Evolutionary conservation across 305 asterid genomes (phyloP).

Genomic region (Rubia tinctorum): DNA sequence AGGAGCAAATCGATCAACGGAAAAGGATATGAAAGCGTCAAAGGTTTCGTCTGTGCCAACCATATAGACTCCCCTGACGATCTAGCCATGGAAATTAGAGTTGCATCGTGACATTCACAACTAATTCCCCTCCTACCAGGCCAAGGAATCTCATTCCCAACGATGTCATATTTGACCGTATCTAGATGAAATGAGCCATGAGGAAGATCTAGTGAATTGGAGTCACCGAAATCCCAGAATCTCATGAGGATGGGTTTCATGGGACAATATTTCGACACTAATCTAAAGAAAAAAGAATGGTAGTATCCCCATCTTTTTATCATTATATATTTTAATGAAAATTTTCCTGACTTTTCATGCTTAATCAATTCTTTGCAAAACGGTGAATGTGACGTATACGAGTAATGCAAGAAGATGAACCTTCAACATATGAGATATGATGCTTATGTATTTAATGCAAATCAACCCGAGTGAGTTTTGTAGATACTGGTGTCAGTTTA

Average conservation of each 20-base stretch:
- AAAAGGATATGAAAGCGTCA: too few relatives aligned
- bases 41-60: too few relatives aligned
- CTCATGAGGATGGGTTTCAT: slow-evolving; percentile 79
- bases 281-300: slow-evolving; percentile 66
- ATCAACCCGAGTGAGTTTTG: slow-evolving; percentile 47
- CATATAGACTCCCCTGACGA: not conserved
- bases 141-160: slow-evolving; percentile 9
- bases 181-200: slow-evolving; percentile 31
- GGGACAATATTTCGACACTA: slow-evolving; percentile 67
- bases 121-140: not conserved
- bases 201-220: not conserved
- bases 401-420: slow-evolving; percentile 41
- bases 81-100: slow-evolving; percentile 34
- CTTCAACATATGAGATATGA: slow-evolving; percentile 60
- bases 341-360: not conserved
- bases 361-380: not conserved
- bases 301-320: slow-evolving; percentile 8
- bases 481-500: not conserved
- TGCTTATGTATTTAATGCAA: slow-evolving; percentile 57
- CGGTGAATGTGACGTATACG: slow-evolving; percentile 77
- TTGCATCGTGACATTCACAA: not conserved
- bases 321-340: not conserved
- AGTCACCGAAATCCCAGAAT: slow-evolving; percentile 13
- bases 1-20: too few relatives aligned
- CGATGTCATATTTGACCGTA: slow-evolving; percentile 14